Percentiles rank a stretch among this genome's conserved stretches.
Conservation (phyloP, 257 asterid genomes). For the Craterostigma plantagineum region DNA sequence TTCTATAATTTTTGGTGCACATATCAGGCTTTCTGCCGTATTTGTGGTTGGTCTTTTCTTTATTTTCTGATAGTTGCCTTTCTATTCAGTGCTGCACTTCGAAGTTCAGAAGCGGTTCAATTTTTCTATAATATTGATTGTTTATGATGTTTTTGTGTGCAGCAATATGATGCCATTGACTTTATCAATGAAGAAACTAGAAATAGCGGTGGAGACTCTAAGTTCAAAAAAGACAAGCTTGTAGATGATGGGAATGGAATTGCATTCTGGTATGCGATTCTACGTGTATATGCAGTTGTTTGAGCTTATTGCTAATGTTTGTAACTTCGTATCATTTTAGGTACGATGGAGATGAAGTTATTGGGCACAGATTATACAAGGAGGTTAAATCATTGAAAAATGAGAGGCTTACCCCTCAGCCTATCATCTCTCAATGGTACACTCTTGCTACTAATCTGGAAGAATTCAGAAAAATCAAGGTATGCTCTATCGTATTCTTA, state of each 20-base stretch:
- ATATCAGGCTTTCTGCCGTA: background rate
- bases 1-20: slow-evolving; percentile 1
- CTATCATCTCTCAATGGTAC: slow-evolving; percentile 49
- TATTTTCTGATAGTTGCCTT: background rate
- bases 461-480: slow-evolving; percentile 58
- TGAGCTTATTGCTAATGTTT: background rate
- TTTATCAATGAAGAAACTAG: slow-evolving; percentile 37
- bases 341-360: slow-evolving; percentile 56
- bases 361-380: slow-evolving; percentile 74
- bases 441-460: slow-evolving; percentile 71
- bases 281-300: background rate
- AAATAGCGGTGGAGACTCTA: slow-evolving; percentile 26
- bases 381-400: slow-evolving; percentile 26
- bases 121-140: no score
- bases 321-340: slow-evolving; percentile 14
- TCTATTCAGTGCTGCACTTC: no score
- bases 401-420: slow-evolving; percentile 15
- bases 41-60: slow-evolving; percentile 3
- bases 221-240: slow-evolving; percentile 52
- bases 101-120: no score
- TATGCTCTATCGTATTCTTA: slow-evolving; percentile 16
- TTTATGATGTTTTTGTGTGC: slow-evolving; percentile 12
- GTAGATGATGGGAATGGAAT: slow-evolving; percentile 48
- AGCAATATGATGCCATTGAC: slow-evolving; percentile 58
- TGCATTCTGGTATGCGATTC: slow-evolving; percentile 41